Percentiles rank a stretch among this genome's conserved stretches.
Evolutionary conservation across 192 early-diverging fungal genomes (phyloP).

Genomic region (Linnemannia zychae): DNA sequence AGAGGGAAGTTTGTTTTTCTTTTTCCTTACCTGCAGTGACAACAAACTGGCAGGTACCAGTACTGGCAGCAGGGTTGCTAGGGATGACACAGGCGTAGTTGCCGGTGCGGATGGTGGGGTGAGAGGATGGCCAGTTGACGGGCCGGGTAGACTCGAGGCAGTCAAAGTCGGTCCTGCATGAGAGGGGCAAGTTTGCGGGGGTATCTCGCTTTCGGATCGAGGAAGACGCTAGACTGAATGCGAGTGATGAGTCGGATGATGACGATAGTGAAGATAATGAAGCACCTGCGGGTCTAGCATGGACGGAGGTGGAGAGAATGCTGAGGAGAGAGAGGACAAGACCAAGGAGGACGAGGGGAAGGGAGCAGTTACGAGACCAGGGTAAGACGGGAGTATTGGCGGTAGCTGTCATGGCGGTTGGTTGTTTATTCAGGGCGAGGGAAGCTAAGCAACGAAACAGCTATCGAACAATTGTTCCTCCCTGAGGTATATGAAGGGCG

Average conservation of each 20-base stretch:
- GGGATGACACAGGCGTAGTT: slow-evolving; percentile 71
- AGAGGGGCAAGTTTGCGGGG: slow-evolving; percentile 22
- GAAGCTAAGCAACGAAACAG: too few species aligned
- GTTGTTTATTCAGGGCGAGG: too few species aligned
- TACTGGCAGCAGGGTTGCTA: background rate
- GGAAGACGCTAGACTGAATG: background rate
- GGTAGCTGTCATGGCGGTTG: too few species aligned
- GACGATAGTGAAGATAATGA: background rate
- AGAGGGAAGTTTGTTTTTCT: background rate
- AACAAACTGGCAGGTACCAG: slow-evolving; percentile 67
- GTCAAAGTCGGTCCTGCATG: slow-evolving; percentile 46
- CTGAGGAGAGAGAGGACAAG: background rate
- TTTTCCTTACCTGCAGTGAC: slow-evolving; percentile 63
- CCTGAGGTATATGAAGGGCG: too few species aligned
- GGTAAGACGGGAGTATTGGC: background rate
- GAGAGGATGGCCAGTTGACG: slow-evolving; percentile 27
- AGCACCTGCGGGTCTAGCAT: background rate
- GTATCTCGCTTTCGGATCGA: slow-evolving; percentile 27
- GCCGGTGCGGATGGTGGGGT: slow-evolving; percentile 43
- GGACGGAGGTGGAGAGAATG: background rate
- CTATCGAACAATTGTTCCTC: too few species aligned
- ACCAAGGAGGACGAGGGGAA: background rate
- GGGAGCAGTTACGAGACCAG: background rate
- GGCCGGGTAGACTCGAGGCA: slow-evolving; percentile 37
- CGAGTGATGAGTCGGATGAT: background rate